A percentile compares a stretch with the other conserved stretches of the same genome.
phyloP scores from a whole-genome alignment of 768 basidiomycete species.

The Thelephora ganbajun region DNA sequence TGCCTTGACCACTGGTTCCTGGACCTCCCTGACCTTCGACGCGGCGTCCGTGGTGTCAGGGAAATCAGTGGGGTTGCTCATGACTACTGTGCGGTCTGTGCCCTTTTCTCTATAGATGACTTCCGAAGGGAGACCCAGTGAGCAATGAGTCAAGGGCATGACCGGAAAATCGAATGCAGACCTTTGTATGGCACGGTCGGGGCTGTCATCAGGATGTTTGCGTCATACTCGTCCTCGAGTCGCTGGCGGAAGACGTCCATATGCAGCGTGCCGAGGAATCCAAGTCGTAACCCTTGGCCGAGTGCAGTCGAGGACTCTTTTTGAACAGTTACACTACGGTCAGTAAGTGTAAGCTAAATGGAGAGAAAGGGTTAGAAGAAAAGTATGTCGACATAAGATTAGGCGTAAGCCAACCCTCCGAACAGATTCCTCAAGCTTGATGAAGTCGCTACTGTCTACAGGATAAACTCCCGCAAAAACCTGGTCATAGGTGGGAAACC shows the following conservation, averaged over 20 bases:
- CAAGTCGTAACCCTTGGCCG: slow-evolving; percentile 89
- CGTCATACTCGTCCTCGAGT: slow-evolving; percentile 92
- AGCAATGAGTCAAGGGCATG: background rate
- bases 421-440: slow-evolving; percentile 92
- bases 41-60: slow-evolving; percentile 59
- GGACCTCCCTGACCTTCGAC: slow-evolving; percentile 55
- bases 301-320: slow-evolving; percentile 88
- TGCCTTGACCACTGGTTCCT: slow-evolving; percentile 88
- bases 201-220: slow-evolving; percentile 88
- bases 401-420: slow-evolving; percentile 43
- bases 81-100: slow-evolving; percentile 29
- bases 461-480: slow-evolving; percentile 95
- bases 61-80: slow-evolving; percentile 94
- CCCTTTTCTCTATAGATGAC: slow-evolving; percentile 57
- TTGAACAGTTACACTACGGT: slow-evolving; percentile 81
- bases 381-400: slow-evolving; percentile 5
- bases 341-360: slow-evolving; percentile 63
- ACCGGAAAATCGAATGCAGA: slow-evolving; percentile 17
- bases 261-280: slow-evolving; percentile 90
- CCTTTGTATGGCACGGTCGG: slow-evolving; percentile 93
- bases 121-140: slow-evolving; percentile 16
- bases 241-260: slow-evolving; percentile 96
- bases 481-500: slow-evolving; percentile 21
- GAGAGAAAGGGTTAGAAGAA: slow-evolving; percentile 3
- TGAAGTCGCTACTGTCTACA: slow-evolving; percentile 79